phyloP scores from a whole-genome alignment of 495 filamentous ascomycete genomes.

The Choiromyces venosus region DNA sequence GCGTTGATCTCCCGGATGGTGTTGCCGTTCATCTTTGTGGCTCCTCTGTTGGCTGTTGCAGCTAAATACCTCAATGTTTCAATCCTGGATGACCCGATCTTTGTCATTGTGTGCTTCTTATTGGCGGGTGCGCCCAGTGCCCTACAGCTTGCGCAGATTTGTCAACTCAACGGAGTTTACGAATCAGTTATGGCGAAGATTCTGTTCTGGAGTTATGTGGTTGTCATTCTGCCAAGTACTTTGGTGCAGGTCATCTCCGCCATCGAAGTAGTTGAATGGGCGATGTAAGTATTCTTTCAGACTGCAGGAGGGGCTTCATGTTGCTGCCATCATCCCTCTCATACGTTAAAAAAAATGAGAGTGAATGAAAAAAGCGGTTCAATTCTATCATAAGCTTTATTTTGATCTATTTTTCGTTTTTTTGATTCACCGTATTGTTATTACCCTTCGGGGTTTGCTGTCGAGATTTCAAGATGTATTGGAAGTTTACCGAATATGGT shows the following conservation, averaged over 20 bases:
- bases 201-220: conserved; percentile 93
- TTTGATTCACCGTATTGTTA: neutral
- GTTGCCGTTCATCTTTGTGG: conserved; percentile 85
- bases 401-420: neutral
- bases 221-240: conserved; percentile 79
- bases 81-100: conserved; percentile 96
- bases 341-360: neutral
- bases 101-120: conserved; percentile 94
- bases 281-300: conserved; percentile 41
- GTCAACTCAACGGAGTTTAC: conserved; percentile 95
- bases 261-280: conserved; percentile 91
- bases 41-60: conserved; percentile 79
- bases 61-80: conserved; percentile 90
- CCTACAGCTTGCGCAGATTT: conserved; percentile 93
- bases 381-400: neutral
- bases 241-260: conserved; percentile 85
- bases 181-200: conserved; percentile 88
- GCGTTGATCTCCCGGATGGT: conserved; percentile 85
- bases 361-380: neutral
- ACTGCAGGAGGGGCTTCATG: neutral
- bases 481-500: conserved; percentile 1
- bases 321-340: neutral
- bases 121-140: conserved; percentile 91
- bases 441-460: neutral
- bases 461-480: neutral